Evolutionary conservation across 441 rosid species (phyloP).

Genomic region (Dalechampia spathulata): DNA sequence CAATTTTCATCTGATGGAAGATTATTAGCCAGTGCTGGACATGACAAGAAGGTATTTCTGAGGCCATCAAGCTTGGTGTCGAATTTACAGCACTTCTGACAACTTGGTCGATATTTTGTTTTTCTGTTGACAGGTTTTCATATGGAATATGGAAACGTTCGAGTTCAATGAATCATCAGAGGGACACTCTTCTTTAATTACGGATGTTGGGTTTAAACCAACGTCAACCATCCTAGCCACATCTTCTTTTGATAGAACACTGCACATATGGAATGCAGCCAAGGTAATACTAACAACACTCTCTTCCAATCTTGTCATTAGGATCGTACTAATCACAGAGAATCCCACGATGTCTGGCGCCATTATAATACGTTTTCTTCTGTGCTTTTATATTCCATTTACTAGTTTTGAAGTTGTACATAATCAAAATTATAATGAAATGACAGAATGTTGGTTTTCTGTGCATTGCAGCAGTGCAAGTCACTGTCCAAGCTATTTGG

Average conservation of each 20-base stretch:
- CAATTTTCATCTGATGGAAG: conserved; percentile 43
- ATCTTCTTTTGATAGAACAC: conserved; percentile 37
- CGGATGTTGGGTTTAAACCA: conserved; percentile 38
- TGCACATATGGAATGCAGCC: conserved; percentile 41
- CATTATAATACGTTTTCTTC: too few relatives aligned
- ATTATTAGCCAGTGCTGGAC: conserved; percentile 35
- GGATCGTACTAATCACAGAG: too few relatives aligned
- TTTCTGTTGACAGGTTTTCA: conserved; percentile 25
- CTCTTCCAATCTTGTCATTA: too few relatives aligned
- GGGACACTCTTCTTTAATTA: conserved; percentile 24
- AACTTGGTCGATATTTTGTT: too few relatives aligned
- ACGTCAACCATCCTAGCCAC: conserved; percentile 28
- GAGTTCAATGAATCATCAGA: conserved; percentile 19
- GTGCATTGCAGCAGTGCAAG: conserved; percentile 22
- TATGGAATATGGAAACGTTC: conserved; percentile 30
- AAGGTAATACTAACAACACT: conserved; percentile 12
- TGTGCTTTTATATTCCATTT: too few relatives aligned
- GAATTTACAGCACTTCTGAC: too few relatives aligned
- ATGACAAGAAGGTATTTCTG: conserved; percentile 33
- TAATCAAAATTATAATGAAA: neutral
- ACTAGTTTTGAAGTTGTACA: too few relatives aligned
- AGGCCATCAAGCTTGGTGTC: too few relatives aligned
- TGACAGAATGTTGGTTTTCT: neutral
- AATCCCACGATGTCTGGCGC: too few relatives aligned
- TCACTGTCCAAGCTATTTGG: conserved; percentile 28